These are phyloP conservation scores for Geopyxis carbonaria DNA, from an alignment of 495 filamentous ascomycete genomes.

Conservation along the genomic window DNA sequence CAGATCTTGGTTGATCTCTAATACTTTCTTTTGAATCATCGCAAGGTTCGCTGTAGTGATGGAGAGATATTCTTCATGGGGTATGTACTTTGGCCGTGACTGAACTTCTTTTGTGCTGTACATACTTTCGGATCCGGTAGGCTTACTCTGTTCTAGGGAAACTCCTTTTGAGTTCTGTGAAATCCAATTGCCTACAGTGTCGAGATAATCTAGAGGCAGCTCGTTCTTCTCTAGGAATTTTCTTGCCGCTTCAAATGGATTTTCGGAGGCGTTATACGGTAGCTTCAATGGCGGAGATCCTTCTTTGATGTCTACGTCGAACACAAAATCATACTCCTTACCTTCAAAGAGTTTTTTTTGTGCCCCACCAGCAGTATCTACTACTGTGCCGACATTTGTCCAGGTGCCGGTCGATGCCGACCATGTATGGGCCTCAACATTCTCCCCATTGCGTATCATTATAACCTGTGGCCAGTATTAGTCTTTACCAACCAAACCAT, in stretches of 20 bases:
- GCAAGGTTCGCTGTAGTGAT: constrained; percentile 44
- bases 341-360: constrained; percentile 52
- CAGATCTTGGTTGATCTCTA: constrained; percentile 51
- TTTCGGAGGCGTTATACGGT: constrained; percentile 81
- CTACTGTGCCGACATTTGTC: constrained; percentile 82
- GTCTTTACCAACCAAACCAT: neutral
- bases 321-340: constrained; percentile 92
- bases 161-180: constrained; percentile 74
- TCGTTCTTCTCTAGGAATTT: constrained; percentile 88
- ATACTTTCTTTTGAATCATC: constrained; percentile 55
- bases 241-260: constrained; percentile 79
- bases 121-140: constrained; percentile 58
- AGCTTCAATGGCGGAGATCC: constrained; percentile 87
- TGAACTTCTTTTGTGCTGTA: constrained; percentile 55
- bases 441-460: constrained; percentile 69
- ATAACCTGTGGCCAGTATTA: constrained; percentile 24
- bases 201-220: constrained; percentile 73
- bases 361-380: constrained; percentile 63
- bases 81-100: constrained; percentile 45
- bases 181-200: constrained; percentile 91
- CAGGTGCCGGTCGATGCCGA: constrained; percentile 49
- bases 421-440: constrained; percentile 68
- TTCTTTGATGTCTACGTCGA: constrained; percentile 94
- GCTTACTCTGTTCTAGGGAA: constrained; percentile 54
- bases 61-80: constrained; percentile 69